A percentile compares a stretch with the other conserved stretches of the same genome.
phyloP scores from a whole-genome alignment of 805 yeast species.

The Hanseniaspora vineae region DNA sequence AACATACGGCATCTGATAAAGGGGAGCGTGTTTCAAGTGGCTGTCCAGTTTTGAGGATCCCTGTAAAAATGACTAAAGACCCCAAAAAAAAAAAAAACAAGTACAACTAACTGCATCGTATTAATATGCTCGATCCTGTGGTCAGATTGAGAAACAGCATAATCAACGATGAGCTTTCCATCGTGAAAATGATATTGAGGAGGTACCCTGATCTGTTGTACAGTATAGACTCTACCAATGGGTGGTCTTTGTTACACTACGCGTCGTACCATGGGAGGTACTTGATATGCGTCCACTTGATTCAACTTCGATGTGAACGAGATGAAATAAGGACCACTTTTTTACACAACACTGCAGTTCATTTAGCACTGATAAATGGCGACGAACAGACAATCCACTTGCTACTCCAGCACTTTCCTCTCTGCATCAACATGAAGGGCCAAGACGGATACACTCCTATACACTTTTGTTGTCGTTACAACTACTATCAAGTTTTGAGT shows the following conservation, averaged over 20 bases:
- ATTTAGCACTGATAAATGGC: constrained; percentile 49
- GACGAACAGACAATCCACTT: constrained; percentile 65
- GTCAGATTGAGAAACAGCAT: constrained; percentile 58
- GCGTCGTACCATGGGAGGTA: constrained; percentile 66
- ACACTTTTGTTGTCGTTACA: constrained; percentile 52
- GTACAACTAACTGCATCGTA: not conserved
- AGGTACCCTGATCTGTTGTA: constrained; percentile 58
- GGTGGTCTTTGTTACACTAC: constrained; percentile 78
- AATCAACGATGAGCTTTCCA: constrained; percentile 44
- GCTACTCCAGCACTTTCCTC: constrained; percentile 51
- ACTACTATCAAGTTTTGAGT: constrained; percentile 50
- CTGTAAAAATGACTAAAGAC: not conserved
- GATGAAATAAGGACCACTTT: constrained; percentile 38
- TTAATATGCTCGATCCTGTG: constrained; percentile 45
- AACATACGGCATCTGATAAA: no score
- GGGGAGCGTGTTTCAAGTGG: no score
- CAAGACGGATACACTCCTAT: constrained; percentile 44
- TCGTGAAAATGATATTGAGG: constrained; percentile 51
- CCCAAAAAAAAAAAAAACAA: not conserved
- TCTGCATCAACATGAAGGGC: constrained; percentile 37
- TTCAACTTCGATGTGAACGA: constrained; percentile 43
- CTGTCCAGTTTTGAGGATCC: no score
- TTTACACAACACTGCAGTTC: constrained; percentile 52
- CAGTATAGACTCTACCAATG: constrained; percentile 55
- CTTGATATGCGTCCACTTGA: constrained; percentile 47